Percentiles rank a stretch among this genome's conserved stretches.
Evolutionary conservation across 257 asterid genomes (phyloP).

Genomic region (Plantago major): DNA sequence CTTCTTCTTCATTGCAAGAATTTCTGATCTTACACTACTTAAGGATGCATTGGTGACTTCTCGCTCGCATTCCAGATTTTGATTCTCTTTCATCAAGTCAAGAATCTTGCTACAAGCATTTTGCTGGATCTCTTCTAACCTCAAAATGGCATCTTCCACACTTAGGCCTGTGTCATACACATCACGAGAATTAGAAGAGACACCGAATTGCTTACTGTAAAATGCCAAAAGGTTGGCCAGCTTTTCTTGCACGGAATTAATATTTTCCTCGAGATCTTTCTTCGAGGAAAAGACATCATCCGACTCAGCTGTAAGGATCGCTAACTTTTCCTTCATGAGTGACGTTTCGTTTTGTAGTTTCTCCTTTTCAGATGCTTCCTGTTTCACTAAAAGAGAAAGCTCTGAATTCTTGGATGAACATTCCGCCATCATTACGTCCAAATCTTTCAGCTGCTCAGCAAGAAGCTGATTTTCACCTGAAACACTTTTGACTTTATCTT

Average conservation of each 20-base stretch:
- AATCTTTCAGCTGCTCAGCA: conserved; percentile 47
- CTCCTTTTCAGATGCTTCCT: conserved; percentile 46
- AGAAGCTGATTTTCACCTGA: conserved; percentile 52
- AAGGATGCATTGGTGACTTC: conserved; percentile 45
- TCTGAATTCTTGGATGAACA: conserved; percentile 57
- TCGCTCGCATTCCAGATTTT: conserved; percentile 49
- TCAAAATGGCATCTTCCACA: conserved; percentile 41
- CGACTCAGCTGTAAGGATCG: conserved; percentile 37
- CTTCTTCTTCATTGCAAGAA: conserved; percentile 50
- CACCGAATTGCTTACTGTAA: conserved; percentile 29
- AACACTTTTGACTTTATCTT: conserved; percentile 45
- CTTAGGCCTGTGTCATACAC: conserved; percentile 31
- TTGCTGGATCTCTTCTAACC: conserved; percentile 63
- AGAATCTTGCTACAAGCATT: conserved; percentile 34
- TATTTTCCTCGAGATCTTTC: conserved; percentile 46
- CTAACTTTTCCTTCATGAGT: conserved; percentile 41
- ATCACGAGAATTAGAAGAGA: conserved; percentile 25
- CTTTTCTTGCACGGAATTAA: conserved; percentile 46
- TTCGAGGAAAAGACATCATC: conserved; percentile 48
- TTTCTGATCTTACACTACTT: conserved; percentile 56
- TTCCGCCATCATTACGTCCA: conserved; percentile 37
- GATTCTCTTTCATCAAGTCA: conserved; percentile 64
- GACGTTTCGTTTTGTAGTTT: conserved; percentile 46
- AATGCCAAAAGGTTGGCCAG: conserved; percentile 44
- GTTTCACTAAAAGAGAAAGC: conserved; percentile 52